Evolutionary conservation across 257 asterid species (phyloP), one percentile per base, ranked within the genome.

Genomic region (Mentha longifolia): DNA sequence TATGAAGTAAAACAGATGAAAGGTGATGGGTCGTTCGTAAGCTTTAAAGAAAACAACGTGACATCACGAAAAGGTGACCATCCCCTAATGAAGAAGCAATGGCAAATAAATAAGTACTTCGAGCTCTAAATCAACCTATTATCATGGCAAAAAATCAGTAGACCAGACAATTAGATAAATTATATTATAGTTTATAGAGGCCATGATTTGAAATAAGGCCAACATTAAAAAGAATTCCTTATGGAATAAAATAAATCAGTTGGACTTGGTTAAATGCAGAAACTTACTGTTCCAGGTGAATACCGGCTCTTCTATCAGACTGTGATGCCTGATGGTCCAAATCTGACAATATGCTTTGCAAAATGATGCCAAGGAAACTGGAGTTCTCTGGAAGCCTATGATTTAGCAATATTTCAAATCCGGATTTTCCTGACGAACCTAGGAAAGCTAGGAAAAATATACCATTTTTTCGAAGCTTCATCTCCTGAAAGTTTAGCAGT

Each of bases 401-500:
- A 50, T 81, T 65, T 72, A 94, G 75, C 81, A 93, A 74, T 68
- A 87, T 84, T 14, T 85, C 92, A 64, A 88, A 61, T 68, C 97
- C 96, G 45, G 85, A 39, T 72, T 79, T 84, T 66, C 93, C 97
- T 0, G 86, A 85, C 1, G 97, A 89, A 75, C 89, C 97, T 49
- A 94, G 74, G 92, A 91, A 94, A 66, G 99, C 97, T 43, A 94
- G 87, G 69, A 89, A 80, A 74, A 65, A 75, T 73, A 94, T 79
- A 58, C 93, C 83, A 77, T 85, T 81, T 80, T 83, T 88, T 25
- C 96, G 97, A 72, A 94, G 97, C 89, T 82, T 85, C 90, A 94
- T 77, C 79, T 86, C 97, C 98, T 94, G 96, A 78, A 80, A 73
- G 65, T 80, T 43, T 0, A 69, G 73, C 46, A 70, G 49, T 72